A percentile compares a stretch with the other conserved stretches of the same genome.
phyloP scores from a whole-genome alignment of 2,329 filamentous ascomycete genomes.

The Colletotrichum karsti region DNA sequence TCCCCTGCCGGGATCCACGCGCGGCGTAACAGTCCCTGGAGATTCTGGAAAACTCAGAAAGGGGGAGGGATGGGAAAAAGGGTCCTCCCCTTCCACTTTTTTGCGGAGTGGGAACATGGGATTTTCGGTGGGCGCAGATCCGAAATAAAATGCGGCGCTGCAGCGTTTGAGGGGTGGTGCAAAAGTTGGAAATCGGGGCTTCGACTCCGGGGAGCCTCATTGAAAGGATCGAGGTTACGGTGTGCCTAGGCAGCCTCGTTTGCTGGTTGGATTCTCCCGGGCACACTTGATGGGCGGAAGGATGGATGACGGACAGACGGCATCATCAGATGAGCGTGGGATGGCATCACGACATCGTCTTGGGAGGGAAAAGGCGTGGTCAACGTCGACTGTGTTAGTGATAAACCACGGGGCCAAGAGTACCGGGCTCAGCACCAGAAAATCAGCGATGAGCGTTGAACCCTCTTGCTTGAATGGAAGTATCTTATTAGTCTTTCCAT shows the following conservation, averaged over 20 bases:
- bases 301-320: not conserved
- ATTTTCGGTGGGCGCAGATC: not conserved
- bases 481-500: not conserved
- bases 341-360: not conserved
- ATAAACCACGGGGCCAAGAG: not conserved
- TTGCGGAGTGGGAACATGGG: not conserved
- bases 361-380: not conserved
- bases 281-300: not conserved
- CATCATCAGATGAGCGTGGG: not conserved
- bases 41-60: not conserved
- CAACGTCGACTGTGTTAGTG: not conserved
- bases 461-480: not conserved
- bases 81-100: not conserved
- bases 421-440: constrained; percentile 1
- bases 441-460: no score
- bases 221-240: not conserved
- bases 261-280: not conserved
- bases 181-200: not conserved
- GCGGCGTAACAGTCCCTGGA: not conserved
- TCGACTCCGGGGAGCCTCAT: not conserved
- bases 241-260: not conserved
- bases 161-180: not conserved
- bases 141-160: not conserved
- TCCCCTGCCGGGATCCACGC: not conserved
- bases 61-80: not conserved